Base-by-base conservation (phyloP, 331 rosid genomes). In the Malus hybrid region DNA sequence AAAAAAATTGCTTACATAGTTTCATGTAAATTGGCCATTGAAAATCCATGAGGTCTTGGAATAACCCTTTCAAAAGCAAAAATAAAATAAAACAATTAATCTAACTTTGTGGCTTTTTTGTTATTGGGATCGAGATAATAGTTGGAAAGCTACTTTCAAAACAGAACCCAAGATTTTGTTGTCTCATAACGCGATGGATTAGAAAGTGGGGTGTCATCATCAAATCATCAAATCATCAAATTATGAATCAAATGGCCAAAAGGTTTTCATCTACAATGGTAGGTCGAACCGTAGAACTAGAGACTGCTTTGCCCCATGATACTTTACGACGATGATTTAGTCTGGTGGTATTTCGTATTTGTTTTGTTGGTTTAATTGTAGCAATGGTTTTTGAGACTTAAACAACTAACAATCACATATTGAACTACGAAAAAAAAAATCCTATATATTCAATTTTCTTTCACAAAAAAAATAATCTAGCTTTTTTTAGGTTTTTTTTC, bases 151-250 rank as follows among this genome's bases (percentile, higher is more conserved):
- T 14, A 69, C 85, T 77, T 63, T 77, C 73, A 56, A 42, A 62
- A 85, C 83, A 85, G 79, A 76, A 52, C 77, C 77, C 83, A 24
- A 57, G 91, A 88, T 79, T 83, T 67, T 73, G 62, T 20, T 83
- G 87, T 85, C 90, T 83, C 78, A n/a, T 76, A 59, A 11, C 72
- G 55, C 67, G 50, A 71, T 76, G 78, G 81, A 76, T 80, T 70
- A 80, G 77, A 76, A 71, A 81, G 83, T 75, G 74, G 81, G 59
- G 85, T 79, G 69, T 65, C 46, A 33, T 84, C 33, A 71, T 39
- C 44, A 36, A 80, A 50, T 50, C 55, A 15, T 50, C 20, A 52
- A 52, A 52, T 50, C 55, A 50, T 50, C 20, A 52, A 52, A 52
- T 52, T 18, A 52, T 52, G 10, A 52, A 52, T 6, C 20, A 16